Evolutionary conservation across 805 yeast species (phyloP), one percentile per base, ranked within the genome.

Genomic region (Cyberlindnera euphorbiiphila): DNA sequence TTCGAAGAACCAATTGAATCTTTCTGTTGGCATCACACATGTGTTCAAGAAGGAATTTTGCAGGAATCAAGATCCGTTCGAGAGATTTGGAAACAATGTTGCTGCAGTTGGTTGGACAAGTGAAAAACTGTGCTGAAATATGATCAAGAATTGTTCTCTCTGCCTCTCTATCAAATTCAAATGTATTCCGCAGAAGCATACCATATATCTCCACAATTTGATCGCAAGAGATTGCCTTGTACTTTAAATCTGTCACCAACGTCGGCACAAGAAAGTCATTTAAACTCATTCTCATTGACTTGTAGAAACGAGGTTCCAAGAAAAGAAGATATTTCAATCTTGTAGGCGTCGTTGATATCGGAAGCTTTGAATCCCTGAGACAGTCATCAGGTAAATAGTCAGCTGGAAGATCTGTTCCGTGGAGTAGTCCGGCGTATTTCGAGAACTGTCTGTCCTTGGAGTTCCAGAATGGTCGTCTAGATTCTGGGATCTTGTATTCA

Each of bases 141-240:
- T 81, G 76, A 25, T 80, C 72, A 65, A 89, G 69, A 4, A 85
- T 71, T 10, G 91, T 85, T 37, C 76, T 62, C 49, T 88, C 96
- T 0, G 96, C 95, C 53, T 93, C 98, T 42, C 96, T 71, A 53
- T 93, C 99, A 45, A 77, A 65, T 15, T 60, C 53, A n/a, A 78
- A 74, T 37, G 72, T 61, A 9, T 69, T 63, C 12, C 67, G 68
- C 4, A 78, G 51, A 32, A 72, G 57, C 20, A 62, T 72, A 33
- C 76, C 81, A 46, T 73, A 76, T 0, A 81, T 66, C 28, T 71
- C 69, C 12, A 77, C 62, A 28, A 78, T 65, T 41, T 81, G 85
- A 12, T 60, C 53, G 14, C 79, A 65, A 39, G 81, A 74, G 11
- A 57, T 43, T 1, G 63, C 57, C 48, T 83, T 81, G 43, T 60